Evolutionary conservation across 2,329 filamentous ascomycete species (phyloP).

Genomic region (Pseudogymnoascus sp.): DNA sequence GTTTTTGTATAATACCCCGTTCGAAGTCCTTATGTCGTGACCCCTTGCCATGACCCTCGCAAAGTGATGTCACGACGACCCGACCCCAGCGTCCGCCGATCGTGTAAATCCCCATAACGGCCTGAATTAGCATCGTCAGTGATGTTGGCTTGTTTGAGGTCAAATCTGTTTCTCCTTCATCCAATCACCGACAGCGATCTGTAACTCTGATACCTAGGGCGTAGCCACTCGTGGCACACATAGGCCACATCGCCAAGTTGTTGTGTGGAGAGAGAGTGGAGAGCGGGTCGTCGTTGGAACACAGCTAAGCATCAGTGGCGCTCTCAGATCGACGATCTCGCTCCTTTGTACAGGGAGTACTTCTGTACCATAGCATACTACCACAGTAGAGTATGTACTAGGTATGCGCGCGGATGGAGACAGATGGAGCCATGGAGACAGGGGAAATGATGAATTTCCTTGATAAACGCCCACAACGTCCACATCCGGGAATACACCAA

Average conservation of each 20-base stretch:
- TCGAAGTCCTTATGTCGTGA: background rate
- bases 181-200: background rate
- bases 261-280: background rate
- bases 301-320: constrained; percentile 2
- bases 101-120: background rate
- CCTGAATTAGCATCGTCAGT: constrained; percentile 7
- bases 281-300: background rate
- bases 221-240: background rate
- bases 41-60: background rate
- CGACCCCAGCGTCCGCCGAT: background rate
- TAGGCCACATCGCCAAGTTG: background rate
- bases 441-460: constrained; percentile 7
- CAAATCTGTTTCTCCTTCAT: background rate
- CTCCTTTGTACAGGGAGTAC: background rate
- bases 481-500: background rate
- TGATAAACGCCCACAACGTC: background rate
- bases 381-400: background rate
- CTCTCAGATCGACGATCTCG: background rate
- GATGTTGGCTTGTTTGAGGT: constrained; percentile 1
- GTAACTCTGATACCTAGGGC: constrained; percentile 6
- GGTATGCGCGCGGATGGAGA: background rate
- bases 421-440: background rate
- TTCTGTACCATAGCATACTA: background rate
- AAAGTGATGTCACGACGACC: constrained; percentile 1
- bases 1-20: background rate